phyloP scores from a whole-genome alignment of 331 rosid genomes.

The Quercus lobata region DNA sequence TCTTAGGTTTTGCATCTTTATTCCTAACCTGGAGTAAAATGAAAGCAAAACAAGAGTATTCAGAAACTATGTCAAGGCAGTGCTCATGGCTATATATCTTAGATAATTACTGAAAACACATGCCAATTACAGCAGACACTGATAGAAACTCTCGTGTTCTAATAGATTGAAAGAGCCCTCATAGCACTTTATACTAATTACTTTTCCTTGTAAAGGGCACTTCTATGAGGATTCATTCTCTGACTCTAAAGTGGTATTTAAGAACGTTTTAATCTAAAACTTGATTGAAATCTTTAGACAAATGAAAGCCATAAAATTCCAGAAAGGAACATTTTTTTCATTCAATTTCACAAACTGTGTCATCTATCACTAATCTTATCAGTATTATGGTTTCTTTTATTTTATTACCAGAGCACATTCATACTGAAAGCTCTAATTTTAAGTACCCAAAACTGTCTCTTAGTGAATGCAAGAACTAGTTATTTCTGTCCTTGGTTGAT shows the following conservation, averaged over 20 bases:
- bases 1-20: constrained; percentile 37
- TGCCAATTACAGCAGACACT: background rate
- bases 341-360: background rate
- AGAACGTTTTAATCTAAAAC: background rate
- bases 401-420: background rate
- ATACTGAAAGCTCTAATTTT: background rate
- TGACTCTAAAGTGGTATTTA: background rate
- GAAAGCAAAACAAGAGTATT: constrained; percentile 4
- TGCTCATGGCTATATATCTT: background rate
- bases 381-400: background rate
- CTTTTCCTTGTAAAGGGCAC: background rate
- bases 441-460: background rate
- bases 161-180: background rate
- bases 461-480: background rate
- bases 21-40: constrained; percentile 38
- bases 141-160: background rate
- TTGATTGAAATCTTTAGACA: background rate
- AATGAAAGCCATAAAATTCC: background rate
- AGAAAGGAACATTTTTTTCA: background rate
- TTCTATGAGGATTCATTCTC: background rate
- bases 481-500: background rate
- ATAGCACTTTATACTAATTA: background rate
- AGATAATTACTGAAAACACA: background rate
- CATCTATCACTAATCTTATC: background rate
- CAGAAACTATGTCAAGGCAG: background rate